phyloP scores from a whole-genome alignment of 1,284 basidiomycete genomes.

The Trichosporon sp. region DNA sequence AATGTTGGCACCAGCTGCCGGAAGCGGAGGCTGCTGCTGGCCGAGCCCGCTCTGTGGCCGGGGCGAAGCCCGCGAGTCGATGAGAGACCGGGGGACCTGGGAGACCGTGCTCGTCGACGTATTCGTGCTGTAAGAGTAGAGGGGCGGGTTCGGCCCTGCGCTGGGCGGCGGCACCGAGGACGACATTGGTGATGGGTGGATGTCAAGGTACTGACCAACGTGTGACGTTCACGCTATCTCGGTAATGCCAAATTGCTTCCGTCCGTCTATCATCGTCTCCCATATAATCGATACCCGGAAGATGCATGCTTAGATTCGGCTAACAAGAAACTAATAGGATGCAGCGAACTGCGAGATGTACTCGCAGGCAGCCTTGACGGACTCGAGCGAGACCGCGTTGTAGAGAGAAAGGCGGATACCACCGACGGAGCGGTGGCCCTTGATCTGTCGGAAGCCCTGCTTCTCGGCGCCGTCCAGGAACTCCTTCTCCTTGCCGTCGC shows the following conservation, averaged over 20 bases:
- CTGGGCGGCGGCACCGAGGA: not conserved
- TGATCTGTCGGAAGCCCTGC: slow-evolving; percentile 73
- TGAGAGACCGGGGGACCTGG: slow-evolving; percentile 9
- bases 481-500: slow-evolving; percentile 61
- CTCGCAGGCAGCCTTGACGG: slow-evolving; percentile 52
- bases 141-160: not conserved
- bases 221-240: not conserved
- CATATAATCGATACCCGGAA: not conserved
- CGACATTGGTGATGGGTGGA: not conserved
- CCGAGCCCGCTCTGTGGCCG: slow-evolving; percentile 3
- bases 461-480: slow-evolving; percentile 75
- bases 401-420: slow-evolving; percentile 86
- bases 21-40: not conserved
- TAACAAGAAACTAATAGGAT: no score
- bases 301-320: not conserved
- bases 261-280: not conserved
- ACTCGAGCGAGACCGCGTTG: slow-evolving; percentile 84
- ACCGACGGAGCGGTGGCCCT: slow-evolving; percentile 68
- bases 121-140: slow-evolving; percentile 18
- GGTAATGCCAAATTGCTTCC: not conserved
- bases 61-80: slow-evolving; percentile 9
- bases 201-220: not conserved
- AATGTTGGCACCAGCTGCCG: slow-evolving; percentile 39
- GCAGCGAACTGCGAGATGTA: slow-evolving; percentile 46
- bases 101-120: slow-evolving; percentile 13